Evolutionary conservation across 352 stramenopile species (phyloP), one percentile per base, ranked within the genome.

Genomic region (Pythium chondricola): DNA sequence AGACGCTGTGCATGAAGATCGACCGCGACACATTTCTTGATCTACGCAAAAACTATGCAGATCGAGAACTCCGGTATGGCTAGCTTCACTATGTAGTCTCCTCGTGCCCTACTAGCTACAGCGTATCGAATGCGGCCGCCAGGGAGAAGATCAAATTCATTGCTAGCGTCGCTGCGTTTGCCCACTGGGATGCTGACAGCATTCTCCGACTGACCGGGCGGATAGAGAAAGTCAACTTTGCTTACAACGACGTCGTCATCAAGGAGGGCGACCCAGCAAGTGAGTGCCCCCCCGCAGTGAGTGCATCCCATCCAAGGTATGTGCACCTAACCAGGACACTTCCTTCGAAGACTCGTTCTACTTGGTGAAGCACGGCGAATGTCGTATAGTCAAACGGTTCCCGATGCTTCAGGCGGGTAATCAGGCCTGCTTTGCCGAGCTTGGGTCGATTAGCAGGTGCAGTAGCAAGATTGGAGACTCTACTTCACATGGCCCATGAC

Each of bases 71-170:
- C 2, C 39, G 75, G 75, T 85, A 47, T 18, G 59, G n/a, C n/a
- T n/a, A n/a, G n/a, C n/a, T n/a, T n/a, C n/a, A n/a, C n/a, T n/a
- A n/a, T n/a, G 58, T n/a, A 31, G 6, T 30, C 14, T 14, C 35
- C 26, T 35, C 29, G 10, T n/a, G 26, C 11, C 10, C 21, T 31
- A 25, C n/a, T n/a, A n/a, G n/a, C n/a, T n/a, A n/a, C n/a, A n/a
- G n/a, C n/a, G n/a, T n/a, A n/a, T n/a, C n/a, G n/a, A n/a, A n/a
- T n/a, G n/a, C n/a, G n/a, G n/a, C n/a, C n/a, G n/a, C n/a, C 21
- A 85, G 72, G 16, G 72, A 87, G 45, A 89, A 89, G 67, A 65
- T 82, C 49, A 65, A 54, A 7, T 85, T 87, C 37, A 60, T 89
- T 9, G 56, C 68, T 5, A 50, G 56, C 11, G 56, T 81, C 9